Conservation (phyloP, 139 green algal genomes). For the Coelastrella sp. region DNA sequence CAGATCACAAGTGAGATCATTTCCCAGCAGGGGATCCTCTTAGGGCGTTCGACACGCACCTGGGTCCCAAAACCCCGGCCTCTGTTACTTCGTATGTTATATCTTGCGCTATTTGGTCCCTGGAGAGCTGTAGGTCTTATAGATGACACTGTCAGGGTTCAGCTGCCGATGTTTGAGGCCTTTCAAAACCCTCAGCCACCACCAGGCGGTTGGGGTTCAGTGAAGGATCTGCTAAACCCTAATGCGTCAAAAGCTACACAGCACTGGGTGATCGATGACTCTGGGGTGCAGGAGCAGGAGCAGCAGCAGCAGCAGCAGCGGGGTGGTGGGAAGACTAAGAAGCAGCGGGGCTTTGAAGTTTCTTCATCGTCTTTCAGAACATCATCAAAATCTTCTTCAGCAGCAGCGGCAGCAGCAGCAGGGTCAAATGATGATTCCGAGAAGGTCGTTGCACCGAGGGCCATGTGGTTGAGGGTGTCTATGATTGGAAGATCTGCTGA, state of each 20-base stretch:
- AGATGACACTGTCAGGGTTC: conserved; percentile 15
- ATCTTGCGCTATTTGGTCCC: neutral
- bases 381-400: too few species aligned
- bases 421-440: too few species aligned
- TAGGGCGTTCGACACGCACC: conserved; percentile 29
- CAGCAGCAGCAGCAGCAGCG: neutral
- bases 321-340: neutral
- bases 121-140: conserved; percentile 23
- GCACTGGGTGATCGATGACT: neutral
- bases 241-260: neutral
- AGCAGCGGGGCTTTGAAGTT: too few species aligned
- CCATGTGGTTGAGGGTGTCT: conserved; percentile 17
- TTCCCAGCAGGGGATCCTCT: neutral
- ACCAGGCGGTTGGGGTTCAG: conserved; percentile 29
- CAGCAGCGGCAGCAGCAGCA: neutral
- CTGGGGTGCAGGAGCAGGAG: neutral
- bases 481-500: conserved; percentile 16
- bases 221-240: neutral
- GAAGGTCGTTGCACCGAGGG: neutral
- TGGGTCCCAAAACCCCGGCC: conserved; percentile 13
- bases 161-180: conserved; percentile 33
- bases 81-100: neutral
- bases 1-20: conserved; percentile 43
- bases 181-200: conserved; percentile 30
- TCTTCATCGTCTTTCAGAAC: too few species aligned